Evolutionary conservation across 2,329 filamentous ascomycete species (phyloP).

Genomic region (Penicillium sp.): DNA sequence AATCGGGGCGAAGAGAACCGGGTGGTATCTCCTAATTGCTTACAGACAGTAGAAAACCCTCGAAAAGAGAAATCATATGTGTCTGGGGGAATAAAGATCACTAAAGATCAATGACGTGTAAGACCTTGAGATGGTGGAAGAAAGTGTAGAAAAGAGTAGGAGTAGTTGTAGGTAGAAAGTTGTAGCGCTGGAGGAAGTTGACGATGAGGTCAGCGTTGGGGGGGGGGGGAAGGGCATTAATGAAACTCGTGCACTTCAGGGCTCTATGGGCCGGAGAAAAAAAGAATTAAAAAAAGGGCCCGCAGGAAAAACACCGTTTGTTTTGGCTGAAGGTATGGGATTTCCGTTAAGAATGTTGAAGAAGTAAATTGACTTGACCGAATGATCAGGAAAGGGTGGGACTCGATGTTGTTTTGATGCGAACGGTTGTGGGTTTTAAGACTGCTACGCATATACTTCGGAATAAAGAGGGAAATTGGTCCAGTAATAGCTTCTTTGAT

Average conservation of each 20-base stretch:
- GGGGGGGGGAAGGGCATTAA: constrained; percentile 5
- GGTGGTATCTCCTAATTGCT: constrained; percentile 7
- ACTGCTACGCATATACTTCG: not conserved
- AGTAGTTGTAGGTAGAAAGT: constrained; percentile 28
- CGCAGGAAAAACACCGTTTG: constrained; percentile 27
- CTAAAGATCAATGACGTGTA: constrained; percentile 9
- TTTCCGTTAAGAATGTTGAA: constrained; percentile 22
- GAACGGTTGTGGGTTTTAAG: constrained; percentile 8
- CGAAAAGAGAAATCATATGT: constrained; percentile 13
- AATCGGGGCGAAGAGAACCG: constrained; percentile 7
- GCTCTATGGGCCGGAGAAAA: constrained; percentile 2
- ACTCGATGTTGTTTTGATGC: constrained; percentile 23
- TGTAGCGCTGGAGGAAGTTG: constrained; percentile 14
- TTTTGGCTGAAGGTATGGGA: constrained; percentile 35
- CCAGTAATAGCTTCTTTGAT: not conserved
- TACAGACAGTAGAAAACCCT: constrained; percentile 11
- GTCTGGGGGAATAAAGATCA: constrained; percentile 4
- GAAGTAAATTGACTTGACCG: constrained; percentile 4
- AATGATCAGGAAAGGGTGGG: constrained; percentile 1
- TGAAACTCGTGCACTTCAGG: constrained; percentile 7
- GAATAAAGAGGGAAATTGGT: not conserved
- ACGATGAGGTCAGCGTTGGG: constrained; percentile 27
- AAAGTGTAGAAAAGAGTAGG: constrained; percentile 23
- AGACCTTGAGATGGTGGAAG: constrained; percentile 9
- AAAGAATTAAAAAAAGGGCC: constrained; percentile 1